phyloP scores from a whole-genome alignment of 2,329 filamentous ascomycete species.

The Diatrype stigma region DNA sequence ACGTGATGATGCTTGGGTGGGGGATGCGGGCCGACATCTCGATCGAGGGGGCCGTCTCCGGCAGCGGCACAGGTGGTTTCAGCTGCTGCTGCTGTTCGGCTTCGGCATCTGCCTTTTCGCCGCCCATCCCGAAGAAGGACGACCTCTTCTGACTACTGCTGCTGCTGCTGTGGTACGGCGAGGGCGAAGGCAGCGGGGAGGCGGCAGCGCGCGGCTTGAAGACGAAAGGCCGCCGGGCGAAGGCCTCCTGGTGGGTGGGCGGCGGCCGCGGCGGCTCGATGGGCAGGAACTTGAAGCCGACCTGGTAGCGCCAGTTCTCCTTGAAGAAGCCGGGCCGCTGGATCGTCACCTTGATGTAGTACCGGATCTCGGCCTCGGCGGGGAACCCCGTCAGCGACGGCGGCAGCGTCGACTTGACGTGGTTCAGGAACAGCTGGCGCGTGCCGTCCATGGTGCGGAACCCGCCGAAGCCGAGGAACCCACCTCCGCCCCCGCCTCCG shows the following conservation, averaged over 20 bases:
- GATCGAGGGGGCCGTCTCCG: slow-evolving; percentile 59
- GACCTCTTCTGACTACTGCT: slow-evolving; percentile 40
- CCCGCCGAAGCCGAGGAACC: slow-evolving; percentile 45
- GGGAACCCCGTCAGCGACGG: slow-evolving; percentile 86
- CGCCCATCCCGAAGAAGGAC: slow-evolving; percentile 50
- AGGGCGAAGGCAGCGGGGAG: too few species aligned
- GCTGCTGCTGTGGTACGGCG: slow-evolving; percentile 5
- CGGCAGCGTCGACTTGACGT: slow-evolving; percentile 82
- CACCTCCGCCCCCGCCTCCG: slow-evolving; percentile 13
- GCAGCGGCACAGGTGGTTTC: slow-evolving; percentile 23
- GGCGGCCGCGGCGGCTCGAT: slow-evolving; percentile 80
- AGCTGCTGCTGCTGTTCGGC: slow-evolving; percentile 12
- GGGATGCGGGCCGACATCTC: slow-evolving; percentile 77
- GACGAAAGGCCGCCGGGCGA: slow-evolving; percentile 67
- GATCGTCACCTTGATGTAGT: slow-evolving; percentile 94
- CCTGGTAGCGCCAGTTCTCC: slow-evolving; percentile 72
- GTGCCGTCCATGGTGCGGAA: slow-evolving; percentile 60
- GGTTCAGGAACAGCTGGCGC: slow-evolving; percentile 58
- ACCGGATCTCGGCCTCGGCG: slow-evolving; percentile 82
- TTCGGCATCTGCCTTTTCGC: slow-evolving; percentile 14
- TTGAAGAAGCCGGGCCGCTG: slow-evolving; percentile 85
- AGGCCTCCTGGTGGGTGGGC: slow-evolving; percentile 70
- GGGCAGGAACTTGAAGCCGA: slow-evolving; percentile 80
- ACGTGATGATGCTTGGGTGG: slow-evolving; percentile 82
- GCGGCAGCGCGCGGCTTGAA: slow-evolving; percentile 41